Evolutionary conservation across 176 grass and related monocot species (phyloP).

Genomic region (Musa acuminata): DNA sequence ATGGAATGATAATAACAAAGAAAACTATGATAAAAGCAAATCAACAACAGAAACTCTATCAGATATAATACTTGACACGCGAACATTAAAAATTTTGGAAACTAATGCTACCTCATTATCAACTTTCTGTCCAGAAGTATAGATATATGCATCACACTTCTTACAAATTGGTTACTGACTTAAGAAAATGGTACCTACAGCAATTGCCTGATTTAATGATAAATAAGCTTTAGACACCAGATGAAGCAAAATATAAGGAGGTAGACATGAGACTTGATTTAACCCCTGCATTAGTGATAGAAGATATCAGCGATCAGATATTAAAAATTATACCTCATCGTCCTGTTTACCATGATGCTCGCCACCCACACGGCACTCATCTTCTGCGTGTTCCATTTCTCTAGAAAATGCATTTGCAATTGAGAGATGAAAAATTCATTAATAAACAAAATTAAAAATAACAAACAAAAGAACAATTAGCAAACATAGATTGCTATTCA

Average conservation of each 20-base stretch:
- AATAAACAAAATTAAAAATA: not conserved
- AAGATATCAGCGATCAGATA: constrained; percentile 8
- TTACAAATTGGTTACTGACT: too few relatives aligned
- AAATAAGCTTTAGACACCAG: not conserved
- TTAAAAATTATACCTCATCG: constrained; percentile 54
- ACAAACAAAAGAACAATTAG: not conserved
- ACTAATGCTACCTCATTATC: too few relatives aligned
- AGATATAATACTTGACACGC: too few relatives aligned
- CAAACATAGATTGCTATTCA: not conserved
- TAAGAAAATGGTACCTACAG: too few relatives aligned
- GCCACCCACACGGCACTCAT: constrained; percentile 31
- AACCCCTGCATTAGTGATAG: not conserved
- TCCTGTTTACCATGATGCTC: constrained; percentile 45
- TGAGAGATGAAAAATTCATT: not conserved
- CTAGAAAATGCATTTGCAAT: not conserved
- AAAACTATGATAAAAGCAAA: too few relatives aligned
- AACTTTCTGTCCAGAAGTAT: too few relatives aligned
- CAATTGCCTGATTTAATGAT: not conserved
- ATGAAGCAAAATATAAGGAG: too few relatives aligned
- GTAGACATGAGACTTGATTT: not conserved
- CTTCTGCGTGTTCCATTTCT: constrained; percentile 56
- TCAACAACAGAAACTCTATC: too few relatives aligned
- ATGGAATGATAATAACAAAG: too few relatives aligned
- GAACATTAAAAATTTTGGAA: too few relatives aligned
- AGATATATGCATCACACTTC: too few relatives aligned